phyloP scores from a whole-genome alignment of 371 early-diverging fungal genomes.

The Entomophthora muscae region DNA sequence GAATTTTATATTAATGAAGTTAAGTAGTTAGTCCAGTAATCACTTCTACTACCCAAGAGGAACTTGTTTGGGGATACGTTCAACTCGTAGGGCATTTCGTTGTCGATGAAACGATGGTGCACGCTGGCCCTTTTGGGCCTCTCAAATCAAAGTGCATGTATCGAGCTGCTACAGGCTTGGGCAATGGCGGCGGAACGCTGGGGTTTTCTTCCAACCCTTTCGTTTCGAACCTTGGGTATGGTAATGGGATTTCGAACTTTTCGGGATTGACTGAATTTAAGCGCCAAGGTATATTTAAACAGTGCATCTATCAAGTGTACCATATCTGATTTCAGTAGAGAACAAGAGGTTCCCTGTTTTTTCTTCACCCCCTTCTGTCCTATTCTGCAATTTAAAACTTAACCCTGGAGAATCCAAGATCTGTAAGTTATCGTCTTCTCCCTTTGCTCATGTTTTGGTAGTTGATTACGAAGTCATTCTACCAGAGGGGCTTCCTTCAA shows the following conservation, averaged over 20 bases:
- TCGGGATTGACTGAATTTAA: background rate
- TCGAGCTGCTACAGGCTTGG: background rate
- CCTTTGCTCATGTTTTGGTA: background rate
- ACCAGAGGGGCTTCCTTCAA: background rate
- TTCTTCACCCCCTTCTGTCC: background rate
- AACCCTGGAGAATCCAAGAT: background rate
- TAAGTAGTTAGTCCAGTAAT: background rate
- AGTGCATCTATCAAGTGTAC: no score
- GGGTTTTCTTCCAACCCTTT: background rate
- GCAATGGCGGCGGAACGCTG: background rate
- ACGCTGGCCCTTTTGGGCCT: background rate
- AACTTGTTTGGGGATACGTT: background rate
- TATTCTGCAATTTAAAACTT: background rate
- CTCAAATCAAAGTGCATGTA: background rate
- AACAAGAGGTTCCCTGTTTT: background rate
- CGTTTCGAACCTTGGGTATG: background rate
- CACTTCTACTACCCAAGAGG: background rate
- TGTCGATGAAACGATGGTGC: background rate
- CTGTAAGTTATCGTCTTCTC: background rate
- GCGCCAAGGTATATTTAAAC: background rate
- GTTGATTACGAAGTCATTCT: slow-evolving; percentile 1
- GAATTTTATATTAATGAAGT: background rate
- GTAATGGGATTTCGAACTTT: background rate
- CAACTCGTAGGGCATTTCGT: background rate
- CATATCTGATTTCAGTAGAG: background rate